Evolutionary conservation across 2,329 filamentous ascomycete genomes (phyloP), one percentile per base, ranked within the genome.

Genomic region (Helotiales sp.): DNA sequence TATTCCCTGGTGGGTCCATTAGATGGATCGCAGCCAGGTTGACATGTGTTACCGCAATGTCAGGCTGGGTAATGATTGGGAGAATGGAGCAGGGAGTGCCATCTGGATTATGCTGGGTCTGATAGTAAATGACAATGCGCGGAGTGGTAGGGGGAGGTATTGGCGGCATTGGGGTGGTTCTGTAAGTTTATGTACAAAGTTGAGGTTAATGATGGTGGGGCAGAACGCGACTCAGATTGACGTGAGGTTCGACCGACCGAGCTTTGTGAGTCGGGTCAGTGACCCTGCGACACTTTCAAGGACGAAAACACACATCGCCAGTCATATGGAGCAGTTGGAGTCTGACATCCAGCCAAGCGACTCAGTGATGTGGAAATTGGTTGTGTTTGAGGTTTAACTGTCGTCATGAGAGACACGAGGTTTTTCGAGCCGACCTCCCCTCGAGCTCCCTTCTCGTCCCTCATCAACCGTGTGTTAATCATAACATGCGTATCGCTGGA

Each of bases 1-100:
- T 71, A 50, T 71, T 79, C 8, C 78, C 79, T 1, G 89, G 85
- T 19, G 76, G 74, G 5, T 81, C 79, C 72, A 95, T 93, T 66
- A 97, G 77, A 73, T 97, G 93, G 59, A 97, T 85, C 12, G 93
- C 92, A 5, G 90, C 91, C 49, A 97, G 76, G 66, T 96, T 93
- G 59, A 96, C 80, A 74, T 97, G 93, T 0, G 93, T 96, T 50
- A 85, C 74, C 8, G 83, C 82, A 5, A 84, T 86, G 61, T 80
- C 77, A 60, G 84, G 78, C 31, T 70, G 57, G 7, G 69, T 71
- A 29, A 69, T 66, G 24, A 71, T 61, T 2, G 86, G 86, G 0
- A 87, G 77, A 61, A 89, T 76, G 5, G 85, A 86, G 60, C 87
- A 78, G 62, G 82, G 81, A 30, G 75, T 76, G 58, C 73, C 74